phyloP scores from a whole-genome alignment of 352 stramenopile species.

The Phytopythium vexans region DNA sequence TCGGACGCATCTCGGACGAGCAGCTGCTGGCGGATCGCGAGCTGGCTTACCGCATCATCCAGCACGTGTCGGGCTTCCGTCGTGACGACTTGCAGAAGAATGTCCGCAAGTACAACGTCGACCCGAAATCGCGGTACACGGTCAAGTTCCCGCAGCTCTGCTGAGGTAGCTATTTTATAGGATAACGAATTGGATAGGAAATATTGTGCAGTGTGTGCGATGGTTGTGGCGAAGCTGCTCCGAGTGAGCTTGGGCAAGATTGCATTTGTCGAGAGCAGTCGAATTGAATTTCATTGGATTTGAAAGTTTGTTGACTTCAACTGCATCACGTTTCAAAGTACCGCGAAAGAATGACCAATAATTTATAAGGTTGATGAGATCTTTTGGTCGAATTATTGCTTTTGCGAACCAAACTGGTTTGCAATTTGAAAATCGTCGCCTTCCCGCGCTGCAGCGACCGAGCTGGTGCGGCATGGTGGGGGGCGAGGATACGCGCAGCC shows the following conservation, averaged over 20 bases:
- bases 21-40: slow-evolving; percentile 74
- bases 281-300: too few species aligned
- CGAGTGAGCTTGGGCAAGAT: too few species aligned
- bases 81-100: slow-evolving; percentile 80
- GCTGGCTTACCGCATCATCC: slow-evolving; percentile 70
- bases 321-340: not conserved
- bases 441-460: not conserved
- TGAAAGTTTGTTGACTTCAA: not conserved
- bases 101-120: slow-evolving; percentile 77
- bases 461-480: not conserved
- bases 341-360: too few species aligned
- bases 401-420: too few species aligned
- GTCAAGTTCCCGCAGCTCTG: slow-evolving; percentile 66
- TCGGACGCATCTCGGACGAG: slow-evolving; percentile 65
- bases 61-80: slow-evolving; percentile 72
- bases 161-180: slow-evolving; percentile 7
- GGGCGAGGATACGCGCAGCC: too few species aligned
- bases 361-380: too few species aligned
- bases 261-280: too few species aligned
- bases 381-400: too few species aligned
- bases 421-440: not conserved
- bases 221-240: too few species aligned
- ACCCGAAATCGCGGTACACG: slow-evolving; percentile 74
- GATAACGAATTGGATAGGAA: not conserved
- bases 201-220: too few species aligned